Evolutionary conservation across 2,329 filamentous ascomycete genomes (phyloP).

Genomic region (Dichotomopilus funicola): DNA sequence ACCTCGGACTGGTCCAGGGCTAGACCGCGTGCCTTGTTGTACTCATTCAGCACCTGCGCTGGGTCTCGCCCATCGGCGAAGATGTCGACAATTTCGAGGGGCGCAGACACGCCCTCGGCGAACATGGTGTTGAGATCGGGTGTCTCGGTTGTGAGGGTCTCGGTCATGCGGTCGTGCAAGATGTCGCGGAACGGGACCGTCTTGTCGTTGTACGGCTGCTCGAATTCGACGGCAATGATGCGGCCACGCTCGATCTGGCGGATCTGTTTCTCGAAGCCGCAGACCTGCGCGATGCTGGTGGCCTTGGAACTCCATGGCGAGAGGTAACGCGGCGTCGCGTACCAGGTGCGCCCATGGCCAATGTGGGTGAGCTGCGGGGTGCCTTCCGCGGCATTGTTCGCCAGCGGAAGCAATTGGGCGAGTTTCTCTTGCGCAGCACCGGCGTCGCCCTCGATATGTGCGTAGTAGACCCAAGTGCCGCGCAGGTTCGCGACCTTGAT

Average conservation of each 20-base stretch:
- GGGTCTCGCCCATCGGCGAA: constrained; percentile 59
- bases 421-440: constrained; percentile 40
- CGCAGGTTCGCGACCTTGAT: constrained; percentile 43
- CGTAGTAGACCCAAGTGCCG: constrained; percentile 60
- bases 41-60: constrained; percentile 66
- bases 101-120: constrained; percentile 53
- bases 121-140: constrained; percentile 76
- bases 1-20: constrained; percentile 83
- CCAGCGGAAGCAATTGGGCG: constrained; percentile 40
- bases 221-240: constrained; percentile 62
- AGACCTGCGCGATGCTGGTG: constrained; percentile 88
- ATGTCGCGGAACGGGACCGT: constrained; percentile 57
- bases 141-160: constrained; percentile 60
- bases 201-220: constrained; percentile 41
- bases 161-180: constrained; percentile 93
- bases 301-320: constrained; percentile 98
- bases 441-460: constrained; percentile 48
- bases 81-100: constrained; percentile 70
- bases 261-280: constrained; percentile 64
- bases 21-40: constrained; percentile 78
- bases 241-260: constrained; percentile 83
- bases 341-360: constrained; percentile 42
- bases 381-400: constrained; percentile 27
- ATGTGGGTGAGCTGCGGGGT: constrained; percentile 29
- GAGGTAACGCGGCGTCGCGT: constrained; percentile 76